phyloP scores from a whole-genome alignment of 805 yeast genomes.

The Spathaspora girioi region DNA sequence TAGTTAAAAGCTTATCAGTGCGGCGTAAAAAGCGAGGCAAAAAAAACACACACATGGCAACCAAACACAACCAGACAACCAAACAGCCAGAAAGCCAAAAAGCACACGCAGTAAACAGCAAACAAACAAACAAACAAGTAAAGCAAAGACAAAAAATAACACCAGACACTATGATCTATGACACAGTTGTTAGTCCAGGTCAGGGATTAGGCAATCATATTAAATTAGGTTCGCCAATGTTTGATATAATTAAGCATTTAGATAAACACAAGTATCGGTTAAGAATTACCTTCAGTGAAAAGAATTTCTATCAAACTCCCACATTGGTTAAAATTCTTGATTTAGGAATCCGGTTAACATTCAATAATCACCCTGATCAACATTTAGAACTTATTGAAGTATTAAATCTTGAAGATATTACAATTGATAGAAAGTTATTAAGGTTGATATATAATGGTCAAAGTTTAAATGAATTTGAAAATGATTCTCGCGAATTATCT shows the following conservation, averaged over 20 bases:
- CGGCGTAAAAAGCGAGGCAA: neutral
- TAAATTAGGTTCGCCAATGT: conserved; percentile 27
- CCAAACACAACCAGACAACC: too few relatives aligned
- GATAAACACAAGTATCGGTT: conserved; percentile 23
- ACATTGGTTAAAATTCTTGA: conserved; percentile 25
- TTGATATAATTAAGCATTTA: conserved; percentile 21
- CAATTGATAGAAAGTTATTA: conserved; percentile 3
- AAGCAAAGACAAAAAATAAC: neutral
- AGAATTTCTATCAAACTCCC: conserved; percentile 28
- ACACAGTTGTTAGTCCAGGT: conserved; percentile 26
- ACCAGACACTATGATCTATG: conserved; percentile 8
- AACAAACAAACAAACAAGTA: neutral
- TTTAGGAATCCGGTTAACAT: conserved; percentile 23
- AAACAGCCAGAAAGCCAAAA: neutral
- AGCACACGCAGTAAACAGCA: neutral
- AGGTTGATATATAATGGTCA: conserved; percentile 30
- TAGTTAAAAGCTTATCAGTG: neutral
- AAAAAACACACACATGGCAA: neutral
- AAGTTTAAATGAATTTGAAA: conserved; percentile 21
- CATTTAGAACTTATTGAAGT: conserved; percentile 28
- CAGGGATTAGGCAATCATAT: conserved; percentile 31
- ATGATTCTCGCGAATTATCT: neutral
- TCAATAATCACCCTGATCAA: conserved; percentile 22
- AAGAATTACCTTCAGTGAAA: conserved; percentile 26
- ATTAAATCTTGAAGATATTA: conserved; percentile 12